Base-by-base conservation (phyloP, 1,139 yeast species). In the Saccharomyces hybrid region DNA sequence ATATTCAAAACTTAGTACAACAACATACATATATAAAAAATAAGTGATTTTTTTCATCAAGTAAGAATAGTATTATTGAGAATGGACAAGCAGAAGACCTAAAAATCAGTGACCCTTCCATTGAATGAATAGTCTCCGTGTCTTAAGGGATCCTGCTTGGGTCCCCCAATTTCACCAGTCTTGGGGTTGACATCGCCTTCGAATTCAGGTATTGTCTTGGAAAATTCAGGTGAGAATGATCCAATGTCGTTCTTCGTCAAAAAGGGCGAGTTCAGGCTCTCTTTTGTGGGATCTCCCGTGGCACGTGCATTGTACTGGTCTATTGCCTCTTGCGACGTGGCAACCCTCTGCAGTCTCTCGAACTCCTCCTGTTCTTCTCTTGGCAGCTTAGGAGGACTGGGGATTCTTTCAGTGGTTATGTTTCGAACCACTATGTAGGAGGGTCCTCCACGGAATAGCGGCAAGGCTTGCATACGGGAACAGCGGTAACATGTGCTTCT, bases 91-190 rank as follows among this genome's bases (percentile, higher is more conserved):
- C 42, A 13, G 13, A 11, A 25, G 6, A 9, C 27, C 66, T 73
- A 93, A 67, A 93, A 95, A 70, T 95, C 99, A 1, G 98, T 91
- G 31, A 89, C 97, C 67, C 98, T 81, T 0, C 99, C 99, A 68
- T 93, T 91, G 69, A 85, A 95, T 3, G 97, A 84, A 82, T 96
- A 95, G 64, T 95, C 99, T 47, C 91, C 93, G 67, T 89, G 96
- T 63, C 84, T 82, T 61, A 89, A 76, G 0, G 99, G 99, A 65
- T 95, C 98, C 70, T 93, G 98, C 66, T 95, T 95, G n/a, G 99
- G 99, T 0, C 99, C 99, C 46, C 97, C 97, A 32, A 85, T 77
- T 71, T 95, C 99, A 1, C 99, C 99, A 0, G 98, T 91, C 56
- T 77, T 78, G 0, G 99, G 99, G 66, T 93, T 93, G 38, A 79